phyloP scores from a whole-genome alignment of 768 basidiomycete species.

The Lactarius deliciosus region DNA sequence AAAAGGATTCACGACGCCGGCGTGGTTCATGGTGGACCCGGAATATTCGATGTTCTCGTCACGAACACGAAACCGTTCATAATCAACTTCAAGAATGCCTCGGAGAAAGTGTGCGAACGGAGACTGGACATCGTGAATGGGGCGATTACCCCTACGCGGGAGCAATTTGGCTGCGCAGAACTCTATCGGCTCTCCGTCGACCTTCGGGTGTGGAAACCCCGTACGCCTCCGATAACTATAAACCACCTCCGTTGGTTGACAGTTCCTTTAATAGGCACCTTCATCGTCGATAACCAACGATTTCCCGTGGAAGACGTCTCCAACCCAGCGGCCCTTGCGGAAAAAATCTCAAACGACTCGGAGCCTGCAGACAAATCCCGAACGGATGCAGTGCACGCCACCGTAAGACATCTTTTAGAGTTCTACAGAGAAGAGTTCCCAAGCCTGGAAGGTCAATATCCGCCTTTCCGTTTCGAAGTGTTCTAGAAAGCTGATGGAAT shows the following conservation, averaged over 20 bases:
- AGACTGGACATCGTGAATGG: conserved; percentile 13
- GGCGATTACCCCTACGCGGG: conserved; percentile 13
- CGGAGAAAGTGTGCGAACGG: conserved; percentile 15
- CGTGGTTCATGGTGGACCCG: conserved; percentile 16
- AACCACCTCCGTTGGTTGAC: neutral
- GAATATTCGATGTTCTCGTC: conserved; percentile 9
- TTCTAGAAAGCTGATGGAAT: neutral
- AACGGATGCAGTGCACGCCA: conserved; percentile 13
- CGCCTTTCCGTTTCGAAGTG: neutral
- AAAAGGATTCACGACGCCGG: conserved; percentile 18
- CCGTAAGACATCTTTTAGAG: conserved; percentile 15
- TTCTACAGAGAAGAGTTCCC: conserved; percentile 24
- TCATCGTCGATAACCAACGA: conserved; percentile 13
- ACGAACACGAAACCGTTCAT: conserved; percentile 14
- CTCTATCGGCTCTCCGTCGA: conserved; percentile 21
- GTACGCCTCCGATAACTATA: conserved; percentile 5
- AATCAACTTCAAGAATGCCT: conserved; percentile 21
- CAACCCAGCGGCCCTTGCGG: conserved; percentile 11
- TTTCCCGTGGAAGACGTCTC: conserved; percentile 19
- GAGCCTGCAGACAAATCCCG: conserved; percentile 4
- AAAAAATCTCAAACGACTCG: conserved; percentile 8
- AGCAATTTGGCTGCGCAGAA: conserved; percentile 20
- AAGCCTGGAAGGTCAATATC: conserved; percentile 13
- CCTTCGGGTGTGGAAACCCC: conserved; percentile 20
- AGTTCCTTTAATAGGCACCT: conserved; percentile 4